These are phyloP conservation scores for Globisporangium rhizosaccharum DNA, from an alignment of 352 stramenopile genomes.

Conservation along the genomic window DNA sequence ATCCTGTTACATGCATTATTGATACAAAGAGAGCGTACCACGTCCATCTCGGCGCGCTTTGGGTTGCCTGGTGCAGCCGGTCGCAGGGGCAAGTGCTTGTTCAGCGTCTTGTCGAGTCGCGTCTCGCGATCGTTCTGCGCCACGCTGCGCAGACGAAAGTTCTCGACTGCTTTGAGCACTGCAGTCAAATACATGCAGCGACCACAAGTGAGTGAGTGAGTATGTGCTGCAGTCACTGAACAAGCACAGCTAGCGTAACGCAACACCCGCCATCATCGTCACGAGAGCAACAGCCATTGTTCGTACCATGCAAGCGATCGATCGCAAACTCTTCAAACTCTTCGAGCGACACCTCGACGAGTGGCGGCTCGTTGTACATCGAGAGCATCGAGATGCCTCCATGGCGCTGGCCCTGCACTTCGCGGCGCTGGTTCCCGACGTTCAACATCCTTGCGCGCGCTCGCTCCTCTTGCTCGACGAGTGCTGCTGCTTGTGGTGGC, in stretches of 20 bases:
- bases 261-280: neutral
- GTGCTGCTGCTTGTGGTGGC: neutral
- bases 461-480: neutral
- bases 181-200: neutral
- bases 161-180: slow-evolving; percentile 84
- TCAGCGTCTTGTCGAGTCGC: slow-evolving; percentile 81
- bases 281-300: neutral
- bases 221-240: neutral
- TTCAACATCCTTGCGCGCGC: slow-evolving; percentile 57
- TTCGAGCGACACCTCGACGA: slow-evolving; percentile 95
- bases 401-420: slow-evolving; percentile 36
- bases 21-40: slow-evolving; percentile 15
- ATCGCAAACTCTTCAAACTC: slow-evolving; percentile 98
- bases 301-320: slow-evolving; percentile 87
- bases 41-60: slow-evolving; percentile 57
- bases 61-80: slow-evolving; percentile 24
- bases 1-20: neutral
- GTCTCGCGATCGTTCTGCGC: slow-evolving; percentile 64
- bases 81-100: slow-evolving; percentile 79
- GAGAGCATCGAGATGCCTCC: slow-evolving; percentile 69
- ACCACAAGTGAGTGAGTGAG: neutral
- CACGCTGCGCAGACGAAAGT: slow-evolving; percentile 75
- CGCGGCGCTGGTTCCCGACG: slow-evolving; percentile 66
- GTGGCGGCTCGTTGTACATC: slow-evolving; percentile 93
- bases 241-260: neutral